Base-by-base conservation (phyloP, 2,329 filamentous ascomycete species). In the Arthroderma uncinatum region DNA sequence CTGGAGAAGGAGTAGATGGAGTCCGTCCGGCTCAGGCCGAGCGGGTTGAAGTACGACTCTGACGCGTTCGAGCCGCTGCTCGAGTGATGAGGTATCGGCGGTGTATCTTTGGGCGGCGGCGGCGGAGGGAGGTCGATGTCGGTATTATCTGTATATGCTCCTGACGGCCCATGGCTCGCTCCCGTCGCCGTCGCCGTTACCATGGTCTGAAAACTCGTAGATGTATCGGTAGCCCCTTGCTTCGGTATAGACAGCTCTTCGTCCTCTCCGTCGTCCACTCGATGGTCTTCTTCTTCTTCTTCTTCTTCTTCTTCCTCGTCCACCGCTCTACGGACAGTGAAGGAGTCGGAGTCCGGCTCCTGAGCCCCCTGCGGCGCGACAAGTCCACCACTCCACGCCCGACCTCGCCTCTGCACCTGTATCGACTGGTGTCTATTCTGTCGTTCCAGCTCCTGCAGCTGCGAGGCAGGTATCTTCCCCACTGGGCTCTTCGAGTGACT, bases 1-100 rank as follows among this genome's bases (percentile, higher is more conserved):
- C 92, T 83, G 1, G 90, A 95, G 58, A 98, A 81, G 1, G 93
- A 95, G 72, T 95, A 96, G 63, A 97, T 90, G 36, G 92, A 97
- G 42, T 87, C 87, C 2, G 90, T 79, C 10, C 90, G 81, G 21
- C 79, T 78, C 6, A 81, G 69, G 56, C 76, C 70, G 21, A 67
- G 64, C 0, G 73, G 71, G 56, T 75, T 74, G 57, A 75, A 74
- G 58, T 74, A 75, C 1, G 73, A 74, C 55, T 73, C 71, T 2
- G 63, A 64, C 60, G 68, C 64, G 44, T 64, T 67, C 2, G 67
- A 66, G 6, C 12, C 70, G 70, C n/a, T 64, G 10, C 42, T 33
- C 28, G 50, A 44, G 36, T 55, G 53, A 25, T 21, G 33, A 36
- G 57, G 62, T 44, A 57, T 62, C 23, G 61, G 65, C 4, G 68